These are phyloP conservation scores for Monosporascus sp. DNA, from an alignment of 2,329 filamentous ascomycete species.

Conservation along the genomic window DNA sequence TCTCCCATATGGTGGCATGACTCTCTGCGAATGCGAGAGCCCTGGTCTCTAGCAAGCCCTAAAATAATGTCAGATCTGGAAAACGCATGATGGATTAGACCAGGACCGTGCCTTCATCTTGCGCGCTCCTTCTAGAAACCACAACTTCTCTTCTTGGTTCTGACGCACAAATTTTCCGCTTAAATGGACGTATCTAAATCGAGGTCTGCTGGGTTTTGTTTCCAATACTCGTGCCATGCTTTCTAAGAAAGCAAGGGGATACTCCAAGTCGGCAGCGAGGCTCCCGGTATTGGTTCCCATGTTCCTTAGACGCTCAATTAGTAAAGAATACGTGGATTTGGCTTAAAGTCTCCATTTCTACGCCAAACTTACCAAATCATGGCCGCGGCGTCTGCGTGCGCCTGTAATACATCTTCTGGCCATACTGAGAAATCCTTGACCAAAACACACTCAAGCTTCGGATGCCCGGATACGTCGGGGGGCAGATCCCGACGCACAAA, in stretches of 20 bases:
- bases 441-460: constrained; percentile 17
- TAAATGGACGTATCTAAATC: constrained; percentile 26
- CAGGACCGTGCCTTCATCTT: constrained; percentile 17
- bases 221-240: constrained; percentile 13
- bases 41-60: constrained; percentile 17
- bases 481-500: constrained; percentile 26
- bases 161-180: constrained; percentile 28
- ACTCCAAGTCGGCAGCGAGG: constrained; percentile 14
- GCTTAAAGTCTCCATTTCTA: neutral
- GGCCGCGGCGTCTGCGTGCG: constrained; percentile 19
- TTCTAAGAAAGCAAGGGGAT: constrained; percentile 17
- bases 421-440: constrained; percentile 19
- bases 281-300: constrained; percentile 19
- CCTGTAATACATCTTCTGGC: constrained; percentile 17
- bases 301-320: constrained; percentile 6
- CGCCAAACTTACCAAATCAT: constrained; percentile 21
- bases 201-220: constrained; percentile 3
- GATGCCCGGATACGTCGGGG: constrained; percentile 3
- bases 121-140: constrained; percentile 18
- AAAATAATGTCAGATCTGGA: neutral
- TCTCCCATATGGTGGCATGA: constrained; percentile 12
- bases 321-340: neutral
- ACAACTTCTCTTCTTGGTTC: constrained; percentile 25
- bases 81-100: neutral
- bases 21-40: constrained; percentile 14